These are phyloP conservation scores for Trametes maxima DNA, from an alignment of 768 basidiomycete species.

Conservation along the genomic window DNA sequence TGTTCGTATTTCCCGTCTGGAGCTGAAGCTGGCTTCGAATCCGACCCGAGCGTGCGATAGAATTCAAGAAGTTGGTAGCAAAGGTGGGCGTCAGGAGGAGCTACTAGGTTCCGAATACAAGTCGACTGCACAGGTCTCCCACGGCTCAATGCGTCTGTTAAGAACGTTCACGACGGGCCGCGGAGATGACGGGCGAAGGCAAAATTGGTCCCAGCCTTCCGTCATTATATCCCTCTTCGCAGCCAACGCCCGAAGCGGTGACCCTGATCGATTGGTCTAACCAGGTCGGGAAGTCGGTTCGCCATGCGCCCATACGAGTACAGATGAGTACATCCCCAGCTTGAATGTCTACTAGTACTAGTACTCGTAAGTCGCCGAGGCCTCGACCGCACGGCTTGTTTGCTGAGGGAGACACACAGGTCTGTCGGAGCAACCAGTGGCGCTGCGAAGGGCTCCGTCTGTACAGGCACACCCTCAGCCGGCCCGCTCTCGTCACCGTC, in stretches of 20 bases:
- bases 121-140: too few species aligned
- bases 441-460: not conserved
- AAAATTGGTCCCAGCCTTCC: slow-evolving; percentile 3
- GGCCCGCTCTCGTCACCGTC: not conserved
- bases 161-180: not conserved
- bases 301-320: too few species aligned
- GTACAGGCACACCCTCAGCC: not conserved
- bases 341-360: too few species aligned
- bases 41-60: slow-evolving; percentile 15
- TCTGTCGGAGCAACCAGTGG: too few species aligned
- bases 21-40: slow-evolving; percentile 1
- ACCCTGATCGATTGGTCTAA: too few species aligned
- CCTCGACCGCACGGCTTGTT: too few species aligned
- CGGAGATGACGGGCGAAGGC: slow-evolving; percentile 7
- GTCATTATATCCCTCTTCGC: not conserved
- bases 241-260: not conserved
- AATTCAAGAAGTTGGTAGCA: not conserved
- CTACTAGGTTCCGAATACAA: not conserved
- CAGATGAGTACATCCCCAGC: too few species aligned
- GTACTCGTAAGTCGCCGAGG: too few species aligned
- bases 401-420: too few species aligned
- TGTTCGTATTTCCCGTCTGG: not conserved
- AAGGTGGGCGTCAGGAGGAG: not conserved
- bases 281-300: too few species aligned
- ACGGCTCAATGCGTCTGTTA: not conserved